Percentiles rank a stretch among this genome's conserved stretches.
These are phyloP conservation scores for Eutrema japonicum DNA, from an alignment of 345 rosid species.

Conservation along the genomic window DNA sequence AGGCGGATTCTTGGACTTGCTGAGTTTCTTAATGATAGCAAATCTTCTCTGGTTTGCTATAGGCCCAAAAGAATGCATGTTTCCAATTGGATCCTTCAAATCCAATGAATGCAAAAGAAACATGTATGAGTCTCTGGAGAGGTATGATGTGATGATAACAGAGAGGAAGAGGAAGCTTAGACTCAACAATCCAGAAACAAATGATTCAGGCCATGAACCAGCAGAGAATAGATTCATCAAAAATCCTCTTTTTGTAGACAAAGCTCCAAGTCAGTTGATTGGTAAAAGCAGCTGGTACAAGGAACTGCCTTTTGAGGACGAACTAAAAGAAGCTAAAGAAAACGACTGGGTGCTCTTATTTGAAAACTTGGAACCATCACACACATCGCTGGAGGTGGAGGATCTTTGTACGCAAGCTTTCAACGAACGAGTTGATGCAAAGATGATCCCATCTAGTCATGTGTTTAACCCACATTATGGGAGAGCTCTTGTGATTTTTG, in stretches of 20 bases:
- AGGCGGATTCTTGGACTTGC: slow-evolving; percentile 78
- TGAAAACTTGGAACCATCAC: slow-evolving; percentile 63
- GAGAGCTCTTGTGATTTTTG: slow-evolving; percentile 58
- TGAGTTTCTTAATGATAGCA: slow-evolving; percentile 93
- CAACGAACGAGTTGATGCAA: slow-evolving; percentile 53
- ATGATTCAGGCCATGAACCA: slow-evolving; percentile 23
- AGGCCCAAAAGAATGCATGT: slow-evolving; percentile 94
- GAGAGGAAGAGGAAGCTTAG: slow-evolving; percentile 72
- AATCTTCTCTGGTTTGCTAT: slow-evolving; percentile 91
- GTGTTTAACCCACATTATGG: slow-evolving; percentile 53
- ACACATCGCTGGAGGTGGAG: slow-evolving; percentile 62
- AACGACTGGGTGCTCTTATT: slow-evolving; percentile 47
- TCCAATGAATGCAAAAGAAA: slow-evolving; percentile 54
- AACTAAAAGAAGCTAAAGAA: slow-evolving; percentile 46
- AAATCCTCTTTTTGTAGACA: slow-evolving; percentile 36
- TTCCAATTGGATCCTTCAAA: slow-evolving; percentile 73
- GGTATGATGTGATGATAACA: slow-evolving; percentile 85
- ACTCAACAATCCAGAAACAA: slow-evolving; percentile 32
- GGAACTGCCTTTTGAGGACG: slow-evolving; percentile 53
- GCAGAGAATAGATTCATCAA: slow-evolving; percentile 28
- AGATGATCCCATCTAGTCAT: slow-evolving; percentile 49
- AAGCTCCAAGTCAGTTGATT: slow-evolving; percentile 33
- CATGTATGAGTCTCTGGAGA: slow-evolving; percentile 65
- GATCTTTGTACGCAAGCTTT: slow-evolving; percentile 57
- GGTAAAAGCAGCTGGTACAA: slow-evolving; percentile 52